Evolutionary conservation across 768 basidiomycete species (phyloP).

Genomic region (Lactarius psammicola): DNA sequence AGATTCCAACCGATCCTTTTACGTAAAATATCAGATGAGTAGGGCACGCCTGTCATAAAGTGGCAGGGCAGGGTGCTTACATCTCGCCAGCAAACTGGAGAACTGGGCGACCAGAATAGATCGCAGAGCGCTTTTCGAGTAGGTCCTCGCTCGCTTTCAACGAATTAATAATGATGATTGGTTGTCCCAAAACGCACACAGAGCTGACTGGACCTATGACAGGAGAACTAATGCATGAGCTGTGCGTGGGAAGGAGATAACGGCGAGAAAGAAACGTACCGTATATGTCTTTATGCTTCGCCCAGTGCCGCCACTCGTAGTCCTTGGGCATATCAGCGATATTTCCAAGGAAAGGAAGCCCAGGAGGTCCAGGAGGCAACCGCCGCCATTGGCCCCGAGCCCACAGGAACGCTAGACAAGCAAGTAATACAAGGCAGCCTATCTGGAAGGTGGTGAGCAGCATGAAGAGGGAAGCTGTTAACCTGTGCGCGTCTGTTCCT

Average conservation of each 20-base stretch:
- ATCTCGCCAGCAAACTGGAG: slow-evolving; percentile 19
- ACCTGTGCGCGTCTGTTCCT: neutral
- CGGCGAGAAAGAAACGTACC: neutral
- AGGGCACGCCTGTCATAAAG: neutral
- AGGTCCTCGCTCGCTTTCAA: slow-evolving; percentile 18
- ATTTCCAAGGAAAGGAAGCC: slow-evolving; percentile 21
- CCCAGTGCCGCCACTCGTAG: slow-evolving; percentile 20
- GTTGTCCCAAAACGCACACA: slow-evolving; percentile 16
- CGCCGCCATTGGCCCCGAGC: neutral
- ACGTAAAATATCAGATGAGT: neutral
- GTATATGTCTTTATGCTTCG: slow-evolving; percentile 15
- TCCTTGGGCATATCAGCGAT: slow-evolving; percentile 9
- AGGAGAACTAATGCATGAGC: neutral
- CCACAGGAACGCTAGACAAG: slow-evolving; percentile 1
- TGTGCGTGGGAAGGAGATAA: too few relatives aligned
- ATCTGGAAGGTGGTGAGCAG: neutral
- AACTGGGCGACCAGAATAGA: slow-evolving; percentile 20
- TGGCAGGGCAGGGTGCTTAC: slow-evolving; percentile 2
- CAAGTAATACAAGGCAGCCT: neutral
- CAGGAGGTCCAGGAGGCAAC: slow-evolving; percentile 21
- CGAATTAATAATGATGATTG: slow-evolving; percentile 19
- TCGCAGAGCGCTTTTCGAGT: slow-evolving; percentile 19
- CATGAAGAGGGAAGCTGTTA: neutral
- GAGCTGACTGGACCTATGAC: slow-evolving; percentile 19
- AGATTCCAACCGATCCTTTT: slow-evolving; percentile 20